phyloP scores from a whole-genome alignment of 441 rosid species.

The Geranium incanum region DNA sequence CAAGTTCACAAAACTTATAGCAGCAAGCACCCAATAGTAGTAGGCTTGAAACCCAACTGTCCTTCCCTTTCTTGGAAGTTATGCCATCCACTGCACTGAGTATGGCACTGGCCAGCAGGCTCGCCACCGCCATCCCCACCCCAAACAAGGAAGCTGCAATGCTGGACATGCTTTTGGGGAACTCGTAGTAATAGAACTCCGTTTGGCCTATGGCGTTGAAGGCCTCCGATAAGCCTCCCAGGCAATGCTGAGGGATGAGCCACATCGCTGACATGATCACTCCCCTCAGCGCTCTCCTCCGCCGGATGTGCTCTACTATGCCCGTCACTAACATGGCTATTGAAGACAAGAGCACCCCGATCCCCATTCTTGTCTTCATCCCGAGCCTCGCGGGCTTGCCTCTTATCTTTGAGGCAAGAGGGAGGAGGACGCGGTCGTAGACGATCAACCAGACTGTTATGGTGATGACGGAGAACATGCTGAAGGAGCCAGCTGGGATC shows the following conservation, averaged over 20 bases:
- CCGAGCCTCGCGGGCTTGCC: slow-evolving; percentile 51
- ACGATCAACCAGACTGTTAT: slow-evolving; percentile 54
- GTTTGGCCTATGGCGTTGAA: slow-evolving; percentile 72
- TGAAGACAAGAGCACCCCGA: slow-evolving; percentile 56
- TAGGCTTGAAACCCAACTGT: slow-evolving; percentile 56
- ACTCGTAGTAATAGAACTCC: slow-evolving; percentile 74
- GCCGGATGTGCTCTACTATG: slow-evolving; percentile 50
- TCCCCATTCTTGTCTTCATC: slow-evolving; percentile 72
- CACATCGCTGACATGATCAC: slow-evolving; percentile 69
- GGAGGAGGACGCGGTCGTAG: slow-evolving; percentile 64
- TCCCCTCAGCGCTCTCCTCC: slow-evolving; percentile 46
- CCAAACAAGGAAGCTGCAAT: slow-evolving; percentile 58
- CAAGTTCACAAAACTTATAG: slow-evolving; percentile 48
- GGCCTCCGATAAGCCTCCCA: slow-evolving; percentile 73
- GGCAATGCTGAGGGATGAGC: slow-evolving; percentile 65
- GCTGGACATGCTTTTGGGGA: slow-evolving; percentile 84
- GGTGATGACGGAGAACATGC: slow-evolving; percentile 47
- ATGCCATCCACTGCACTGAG: slow-evolving; percentile 34
- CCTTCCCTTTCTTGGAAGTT: slow-evolving; percentile 44
- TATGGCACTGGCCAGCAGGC: slow-evolving; percentile 51
- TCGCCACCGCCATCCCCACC: slow-evolving; percentile 72
- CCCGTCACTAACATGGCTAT: slow-evolving; percentile 60
- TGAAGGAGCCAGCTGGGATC: slow-evolving; percentile 74
- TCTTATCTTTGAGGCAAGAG: slow-evolving; percentile 53
- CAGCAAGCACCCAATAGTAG: slow-evolving; percentile 71